Base-by-base conservation (phyloP, 257 asterid genomes). In the Nicotiana tabacum region DNA sequence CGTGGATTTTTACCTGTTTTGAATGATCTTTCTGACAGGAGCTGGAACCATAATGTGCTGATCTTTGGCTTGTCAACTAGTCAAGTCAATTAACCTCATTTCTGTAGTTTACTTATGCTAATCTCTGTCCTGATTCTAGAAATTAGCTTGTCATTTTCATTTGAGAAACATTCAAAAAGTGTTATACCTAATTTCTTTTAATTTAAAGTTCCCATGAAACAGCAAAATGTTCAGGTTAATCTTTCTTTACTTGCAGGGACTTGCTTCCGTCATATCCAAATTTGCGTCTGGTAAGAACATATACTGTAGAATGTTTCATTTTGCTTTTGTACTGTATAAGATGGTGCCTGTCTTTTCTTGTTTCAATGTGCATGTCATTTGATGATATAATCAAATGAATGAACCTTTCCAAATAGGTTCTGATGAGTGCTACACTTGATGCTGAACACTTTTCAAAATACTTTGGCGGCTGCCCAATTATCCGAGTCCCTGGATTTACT, bases 391-490 rank as follows among this genome's bases (percentile, higher is more conserved):
- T 72, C 43, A 76, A 27, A 27, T 76, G 46, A 76, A 15, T 76
- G 64, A 30, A 27, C 80, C 43, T 32, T 32, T 76, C 80, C 64
- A 80, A 83, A 61, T 93, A 96, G 99, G 89, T 96, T 72, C 82
- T 96, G 84, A 96, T 96, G 99, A 96, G 99, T 85, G 98, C 99
- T 86, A 94, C 99, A 84, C 84, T 94, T 69, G 99, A 96, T 82
- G 97, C 98, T 33, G 97, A 96, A 43, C 93, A 93, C 18, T 96
- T 93, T 86, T 94, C 99, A 66, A 84, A 88, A 68, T 96, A 96
- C 87, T 96, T 96, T 78, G 90, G 95, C 87, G 95, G 94, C 82
- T 96, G 98, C 85, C 99, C 98, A 74, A 79, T 94, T 84, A 90
- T 96, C 86, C 90, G 88, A 78, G 98, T 96, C 77, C 99, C 99